These are phyloP conservation scores for Pichia sp. DNA, from an alignment of 1,139 yeast genomes.

Conservation along the genomic window DNA sequence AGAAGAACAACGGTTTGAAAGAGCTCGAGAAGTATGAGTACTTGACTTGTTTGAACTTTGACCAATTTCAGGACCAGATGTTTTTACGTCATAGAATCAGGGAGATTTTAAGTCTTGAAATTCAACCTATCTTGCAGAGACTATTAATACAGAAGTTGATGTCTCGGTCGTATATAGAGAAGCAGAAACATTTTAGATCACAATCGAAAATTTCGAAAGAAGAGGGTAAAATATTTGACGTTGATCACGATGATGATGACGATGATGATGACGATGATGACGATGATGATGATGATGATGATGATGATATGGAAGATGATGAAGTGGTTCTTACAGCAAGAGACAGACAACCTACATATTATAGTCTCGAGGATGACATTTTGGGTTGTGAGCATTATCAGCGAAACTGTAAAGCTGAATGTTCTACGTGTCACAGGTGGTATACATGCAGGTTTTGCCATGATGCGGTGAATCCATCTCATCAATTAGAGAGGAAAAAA, in stretches of 20 bases:
- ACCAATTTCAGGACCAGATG: conserved; percentile 49
- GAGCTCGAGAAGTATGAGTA: conserved; percentile 25
- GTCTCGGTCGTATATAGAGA: conserved; percentile 66
- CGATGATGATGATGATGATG: conserved; percentile 22
- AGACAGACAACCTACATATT: conserved; percentile 51
- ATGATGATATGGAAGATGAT: conserved; percentile 27
- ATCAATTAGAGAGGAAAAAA: conserved; percentile 57
- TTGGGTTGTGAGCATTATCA: conserved; percentile 83
- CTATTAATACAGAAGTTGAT: conserved; percentile 65
- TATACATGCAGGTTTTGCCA: conserved; percentile 83
- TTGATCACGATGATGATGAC: conserved; percentile 22
- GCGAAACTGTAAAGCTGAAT: conserved; percentile 78
- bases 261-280: conserved; percentile 27
- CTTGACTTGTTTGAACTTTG: conserved; percentile 36
- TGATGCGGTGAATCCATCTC: conserved; percentile 55
- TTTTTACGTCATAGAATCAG: conserved; percentile 55
- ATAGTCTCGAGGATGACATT: conserved; percentile 39
- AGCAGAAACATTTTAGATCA: conserved; percentile 36
- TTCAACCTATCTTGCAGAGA: conserved; percentile 54
- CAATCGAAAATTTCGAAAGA: conserved; percentile 41
- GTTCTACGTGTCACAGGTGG: conserved; percentile 73
- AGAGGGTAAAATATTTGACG: conserved; percentile 18
- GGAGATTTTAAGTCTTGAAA: conserved; percentile 45
- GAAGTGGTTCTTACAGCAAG: conserved; percentile 40
- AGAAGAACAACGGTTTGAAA: conserved; percentile 11